Evolutionary conservation across 768 basidiomycete species (phyloP).

Genomic region (Xerocomellus chrysenteron): DNA sequence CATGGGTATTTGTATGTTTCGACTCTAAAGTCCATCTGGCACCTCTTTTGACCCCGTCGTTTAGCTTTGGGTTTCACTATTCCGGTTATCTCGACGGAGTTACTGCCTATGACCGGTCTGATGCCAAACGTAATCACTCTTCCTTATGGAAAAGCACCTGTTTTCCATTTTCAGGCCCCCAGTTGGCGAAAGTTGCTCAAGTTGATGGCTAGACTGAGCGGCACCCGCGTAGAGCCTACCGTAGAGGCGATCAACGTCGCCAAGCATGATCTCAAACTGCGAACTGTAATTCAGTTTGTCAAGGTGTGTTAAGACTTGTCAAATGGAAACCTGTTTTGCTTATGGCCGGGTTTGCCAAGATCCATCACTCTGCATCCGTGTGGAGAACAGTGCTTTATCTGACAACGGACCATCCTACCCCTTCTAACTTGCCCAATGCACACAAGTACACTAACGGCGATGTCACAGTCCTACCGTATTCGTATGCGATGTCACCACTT

Average conservation of each 20-base stretch:
- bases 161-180: constrained; percentile 71
- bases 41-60: constrained; percentile 10
- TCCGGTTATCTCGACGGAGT: constrained; percentile 50
- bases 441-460: constrained; percentile 56
- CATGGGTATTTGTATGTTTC: constrained; percentile 59
- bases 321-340: not conserved
- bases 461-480: constrained; percentile 67
- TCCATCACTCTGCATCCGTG: constrained; percentile 53
- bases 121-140: constrained; percentile 77
- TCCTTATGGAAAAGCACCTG: constrained; percentile 64
- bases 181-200: constrained; percentile 74
- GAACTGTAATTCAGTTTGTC: constrained; percentile 77
- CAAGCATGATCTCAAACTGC: constrained; percentile 57
- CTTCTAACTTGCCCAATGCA: constrained; percentile 42
- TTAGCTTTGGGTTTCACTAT: constrained; percentile 67
- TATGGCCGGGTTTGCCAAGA: constrained; percentile 36
- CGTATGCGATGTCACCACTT: constrained; percentile 59
- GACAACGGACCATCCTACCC: constrained; percentile 67
- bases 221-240: constrained; percentile 68
- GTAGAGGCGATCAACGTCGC: constrained; percentile 61
- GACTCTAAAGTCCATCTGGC: not conserved
- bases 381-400: constrained; percentile 82
- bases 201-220: constrained; percentile 71
- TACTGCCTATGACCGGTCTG: constrained; percentile 47
- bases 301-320: constrained; percentile 46